Percentiles rank a stretch among this genome's conserved stretches.
phyloP scores from a whole-genome alignment of 345 rosid species.

The Lepidium africanum region DNA sequence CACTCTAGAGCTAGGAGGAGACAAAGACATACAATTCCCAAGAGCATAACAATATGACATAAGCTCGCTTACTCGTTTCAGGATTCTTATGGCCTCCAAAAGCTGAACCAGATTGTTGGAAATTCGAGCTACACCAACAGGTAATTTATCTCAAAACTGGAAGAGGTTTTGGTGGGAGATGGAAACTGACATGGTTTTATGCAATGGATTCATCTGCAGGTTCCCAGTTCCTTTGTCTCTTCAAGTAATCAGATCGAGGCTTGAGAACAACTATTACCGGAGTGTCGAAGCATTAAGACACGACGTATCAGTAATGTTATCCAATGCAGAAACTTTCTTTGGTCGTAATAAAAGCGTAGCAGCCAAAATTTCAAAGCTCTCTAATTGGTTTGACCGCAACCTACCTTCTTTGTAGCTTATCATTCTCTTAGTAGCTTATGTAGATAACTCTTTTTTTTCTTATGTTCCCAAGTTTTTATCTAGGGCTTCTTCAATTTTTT shows the following conservation, averaged over 20 bases:
- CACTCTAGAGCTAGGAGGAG: not conserved
- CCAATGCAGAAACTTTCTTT: constrained; percentile 60
- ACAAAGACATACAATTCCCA: not conserved
- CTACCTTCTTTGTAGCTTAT: constrained; percentile 41
- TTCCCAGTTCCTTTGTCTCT: constrained; percentile 81
- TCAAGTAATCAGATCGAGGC: constrained; percentile 58
- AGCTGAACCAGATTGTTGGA: constrained; percentile 63
- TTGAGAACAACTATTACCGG: constrained; percentile 81
- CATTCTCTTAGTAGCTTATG: constrained; percentile 15
- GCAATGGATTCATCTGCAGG: constrained; percentile 38
- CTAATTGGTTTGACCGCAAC: constrained; percentile 46
- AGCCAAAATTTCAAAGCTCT: constrained; percentile 45
- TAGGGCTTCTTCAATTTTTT: constrained; percentile 1
- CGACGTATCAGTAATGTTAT: constrained; percentile 59
- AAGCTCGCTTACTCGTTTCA: constrained; percentile 30
- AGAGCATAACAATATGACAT: constrained; percentile 3
- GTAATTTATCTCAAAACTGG: constrained; percentile 31
- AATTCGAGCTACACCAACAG: constrained; percentile 74
- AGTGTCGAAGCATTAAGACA: constrained; percentile 69
- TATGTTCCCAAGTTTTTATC: constrained; percentile 10
- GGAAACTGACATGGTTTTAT: not conserved
- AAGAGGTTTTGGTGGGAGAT: constrained; percentile 1
- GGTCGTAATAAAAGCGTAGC: constrained; percentile 47
- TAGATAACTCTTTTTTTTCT: constrained; percentile 30
- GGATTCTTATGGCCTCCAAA: constrained; percentile 77